Evolutionary conservation across 768 basidiomycete genomes (phyloP), one percentile per base, ranked within the genome.

Genomic region (Naganishia vishniacii): DNA sequence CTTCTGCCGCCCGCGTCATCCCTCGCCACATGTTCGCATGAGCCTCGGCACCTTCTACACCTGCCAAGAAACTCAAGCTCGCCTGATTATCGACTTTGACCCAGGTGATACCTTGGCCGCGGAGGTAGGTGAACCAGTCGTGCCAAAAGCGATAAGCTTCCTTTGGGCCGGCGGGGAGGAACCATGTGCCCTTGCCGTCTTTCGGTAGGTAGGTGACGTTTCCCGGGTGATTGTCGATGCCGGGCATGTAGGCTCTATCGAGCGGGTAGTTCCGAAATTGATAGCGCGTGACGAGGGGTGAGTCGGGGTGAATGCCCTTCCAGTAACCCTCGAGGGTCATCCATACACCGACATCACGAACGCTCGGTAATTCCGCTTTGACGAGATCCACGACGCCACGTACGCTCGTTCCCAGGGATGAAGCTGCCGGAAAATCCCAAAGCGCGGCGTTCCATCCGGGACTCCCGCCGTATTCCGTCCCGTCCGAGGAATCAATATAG

Each of bases 41-140:
- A n/a, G 37, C 48, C 28, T 65, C 65, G 1, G 48, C 60, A 0
- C 67, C 65, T 9, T 29, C 37, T 2, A 65, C 48, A 1, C 62
- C 64, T 13, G 47, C 46, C 16, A 68, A 29, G 2, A 59, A 41
- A 37, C 68, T 65, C 49, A 60, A 62, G 32, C 59, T 42, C 13
- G 72, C 72, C 62, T 73, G 72, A 64, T 73, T 72, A 58, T 73
- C 72, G 23, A 69, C 64, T 62, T 73, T 73, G 61, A 72, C 64
- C 45, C 70, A 73, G 20, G 60, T 65, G 18, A 73, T 59, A 0
- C 72, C 72, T 48, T 67, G 59, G 2, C 34, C 26, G 20, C 65
- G 64, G 32, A 72, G 32, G 41, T 67, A 48, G 2, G 26, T 60
- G 47, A 73, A 72, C 64, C 65, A 73, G 42, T 73, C 72, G 28